Evolutionary conservation across 176 grass and related monocot genomes (phyloP).

Genomic region (Zea mays): DNA sequence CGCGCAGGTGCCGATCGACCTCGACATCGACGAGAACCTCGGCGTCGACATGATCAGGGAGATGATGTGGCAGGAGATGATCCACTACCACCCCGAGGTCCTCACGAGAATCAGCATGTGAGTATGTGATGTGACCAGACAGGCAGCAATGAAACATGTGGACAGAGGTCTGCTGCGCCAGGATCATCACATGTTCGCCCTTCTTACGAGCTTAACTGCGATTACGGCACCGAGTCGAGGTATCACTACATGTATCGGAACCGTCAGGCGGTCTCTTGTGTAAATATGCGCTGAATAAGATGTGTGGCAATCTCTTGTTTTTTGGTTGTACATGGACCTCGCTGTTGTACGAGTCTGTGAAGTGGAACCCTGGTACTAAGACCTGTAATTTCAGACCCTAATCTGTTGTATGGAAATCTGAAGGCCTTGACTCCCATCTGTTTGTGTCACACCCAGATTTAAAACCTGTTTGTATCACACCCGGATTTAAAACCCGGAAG

Average conservation of each 20-base stretch:
- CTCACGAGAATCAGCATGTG: conserved; percentile 38
- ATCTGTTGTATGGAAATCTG: conserved; percentile 4
- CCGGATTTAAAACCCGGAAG: too few relatives aligned
- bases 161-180: not conserved
- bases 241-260: conserved; percentile 13
- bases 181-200: conserved; percentile 34
- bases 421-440: not conserved
- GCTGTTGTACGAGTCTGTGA: conserved; percentile 41
- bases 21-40: conserved; percentile 55
- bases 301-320: not conserved
- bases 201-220: conserved; percentile 29
- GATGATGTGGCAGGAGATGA: conserved; percentile 68
- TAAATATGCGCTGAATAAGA: conserved; percentile 54
- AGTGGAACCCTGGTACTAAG: conserved; percentile 19
- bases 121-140: not conserved
- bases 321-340: conserved; percentile 27
- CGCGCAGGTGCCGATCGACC: conserved; percentile 53
- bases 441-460: too few relatives aligned
- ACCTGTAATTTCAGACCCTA: conserved; percentile 43
- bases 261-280: conserved; percentile 18
- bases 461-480: too few relatives aligned
- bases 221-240: conserved; percentile 15
- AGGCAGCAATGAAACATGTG: conserved; percentile 45
- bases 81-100: conserved; percentile 49
- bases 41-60: conserved; percentile 56